Conservation (phyloP, 495 filamentous ascomycete species). For the Xylaria longipes region DNA sequence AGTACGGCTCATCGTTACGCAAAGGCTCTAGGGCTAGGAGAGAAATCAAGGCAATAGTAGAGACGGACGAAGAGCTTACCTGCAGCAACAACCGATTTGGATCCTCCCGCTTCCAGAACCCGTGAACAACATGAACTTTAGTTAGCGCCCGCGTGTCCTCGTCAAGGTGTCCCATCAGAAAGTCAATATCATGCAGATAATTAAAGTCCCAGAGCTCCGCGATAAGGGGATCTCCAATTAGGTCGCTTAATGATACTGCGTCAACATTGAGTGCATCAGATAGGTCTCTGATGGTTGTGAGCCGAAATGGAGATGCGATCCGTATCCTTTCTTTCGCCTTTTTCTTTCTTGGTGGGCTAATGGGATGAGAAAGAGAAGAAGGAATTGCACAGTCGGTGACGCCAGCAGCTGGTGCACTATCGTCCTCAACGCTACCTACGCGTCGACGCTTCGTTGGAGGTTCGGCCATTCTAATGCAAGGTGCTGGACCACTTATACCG, state of each 20-base stretch:
- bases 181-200: conserved; percentile 82
- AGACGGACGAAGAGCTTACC: conserved; percentile 49
- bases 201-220: conserved; percentile 91
- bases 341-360: conserved; percentile 51
- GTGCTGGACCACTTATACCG: background rate
- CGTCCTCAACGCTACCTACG: conserved; percentile 11
- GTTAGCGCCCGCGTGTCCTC: conserved; percentile 68
- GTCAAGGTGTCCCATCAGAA: conserved; percentile 68
- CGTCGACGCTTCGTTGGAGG: conserved; percentile 36
- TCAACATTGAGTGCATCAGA: conserved; percentile 67
- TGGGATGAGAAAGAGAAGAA: conserved; percentile 44
- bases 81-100: conserved; percentile 63
- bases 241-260: conserved; percentile 69
- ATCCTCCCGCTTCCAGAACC: conserved; percentile 84
- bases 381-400: conserved; percentile 14
- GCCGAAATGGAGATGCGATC: conserved; percentile 69
- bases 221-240: conserved; percentile 83
- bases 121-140: conserved; percentile 80
- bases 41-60: background rate
- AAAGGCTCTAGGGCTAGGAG: background rate
- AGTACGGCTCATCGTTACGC: background rate
- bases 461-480: conserved; percentile 28
- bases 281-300: conserved; percentile 74
- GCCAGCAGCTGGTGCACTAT: conserved; percentile 7
- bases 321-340: conserved; percentile 28